Percentiles rank a stretch among this genome's conserved stretches.
phyloP scores from a whole-genome alignment of 495 filamentous ascomycete species.

The Alectoria sarmentosa region DNA sequence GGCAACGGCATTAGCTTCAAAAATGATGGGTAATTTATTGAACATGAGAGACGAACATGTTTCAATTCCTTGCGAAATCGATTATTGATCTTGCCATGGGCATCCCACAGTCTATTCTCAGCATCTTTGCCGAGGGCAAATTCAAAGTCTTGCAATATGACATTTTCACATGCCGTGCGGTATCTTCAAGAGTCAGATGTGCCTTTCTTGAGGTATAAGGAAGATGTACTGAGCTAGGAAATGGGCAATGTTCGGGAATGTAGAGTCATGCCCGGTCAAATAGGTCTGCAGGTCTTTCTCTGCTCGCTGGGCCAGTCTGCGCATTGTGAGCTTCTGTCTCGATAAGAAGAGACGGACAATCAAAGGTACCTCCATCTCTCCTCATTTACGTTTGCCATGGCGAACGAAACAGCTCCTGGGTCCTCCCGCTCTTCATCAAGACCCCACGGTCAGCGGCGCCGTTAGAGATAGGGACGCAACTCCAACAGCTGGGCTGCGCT shows the following conservation, averaged over 20 bases:
- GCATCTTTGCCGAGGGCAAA: conserved; percentile 54
- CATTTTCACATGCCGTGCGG: conserved; percentile 59
- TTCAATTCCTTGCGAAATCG: conserved; percentile 61
- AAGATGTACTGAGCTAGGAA: conserved; percentile 47
- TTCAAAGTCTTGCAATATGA: conserved; percentile 68
- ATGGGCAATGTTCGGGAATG: conserved; percentile 51
- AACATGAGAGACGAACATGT: conserved; percentile 34
- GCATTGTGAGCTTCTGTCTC: conserved; percentile 25
- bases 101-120: conserved; percentile 70
- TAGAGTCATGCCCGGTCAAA: conserved; percentile 46
- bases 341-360: neutral
- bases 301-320: conserved; percentile 40
- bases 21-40: neutral
- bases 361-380: conserved; percentile 42
- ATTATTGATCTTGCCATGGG: conserved; percentile 67
- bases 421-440: conserved; percentile 30
- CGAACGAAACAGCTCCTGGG: conserved; percentile 21
- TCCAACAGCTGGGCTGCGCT: conserved; percentile 28
- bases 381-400: conserved; percentile 45
- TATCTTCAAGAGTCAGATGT: conserved; percentile 44
- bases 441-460: conserved; percentile 47
- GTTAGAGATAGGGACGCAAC: conserved; percentile 48
- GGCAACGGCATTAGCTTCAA: conserved; percentile 14
- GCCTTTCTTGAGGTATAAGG: conserved; percentile 8
- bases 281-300: conserved; percentile 45